These are phyloP conservation scores for Leishmania major DNA, from an alignment of 208 protist species.

Conservation along the genomic window DNA sequence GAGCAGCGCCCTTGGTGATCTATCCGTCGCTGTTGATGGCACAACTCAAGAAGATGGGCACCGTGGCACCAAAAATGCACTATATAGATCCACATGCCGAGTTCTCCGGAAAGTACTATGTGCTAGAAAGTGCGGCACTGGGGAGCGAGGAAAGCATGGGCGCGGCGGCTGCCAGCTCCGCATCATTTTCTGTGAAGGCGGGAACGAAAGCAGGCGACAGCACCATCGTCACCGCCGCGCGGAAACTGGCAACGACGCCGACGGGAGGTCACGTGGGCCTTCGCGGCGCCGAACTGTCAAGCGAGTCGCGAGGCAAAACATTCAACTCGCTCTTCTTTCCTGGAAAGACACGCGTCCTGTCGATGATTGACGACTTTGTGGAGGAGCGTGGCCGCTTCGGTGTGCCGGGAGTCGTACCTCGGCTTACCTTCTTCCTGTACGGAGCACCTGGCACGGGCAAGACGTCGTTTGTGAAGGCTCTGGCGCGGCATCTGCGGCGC, in stretches of 20 bases:
- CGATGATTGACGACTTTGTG: conserved; percentile 68
- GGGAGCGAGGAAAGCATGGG: neutral
- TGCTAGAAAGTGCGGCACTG: conserved; percentile 13
- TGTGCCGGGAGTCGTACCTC: conserved; percentile 60
- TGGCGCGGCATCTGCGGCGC: conserved; percentile 75
- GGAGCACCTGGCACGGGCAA: conserved; percentile 95
- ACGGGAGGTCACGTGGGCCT: conserved; percentile 23
- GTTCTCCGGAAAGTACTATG: conserved; percentile 20
- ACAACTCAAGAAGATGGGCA: conserved; percentile 4
- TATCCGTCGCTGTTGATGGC: conserved; percentile 33
- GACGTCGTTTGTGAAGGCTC: conserved; percentile 88
- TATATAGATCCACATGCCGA: neutral
- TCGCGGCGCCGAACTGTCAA: neutral
- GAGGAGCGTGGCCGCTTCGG: conserved; percentile 67
- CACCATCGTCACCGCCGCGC: neutral
- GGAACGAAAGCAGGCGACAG: neutral
- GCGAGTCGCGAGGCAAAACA: conserved; percentile 40
- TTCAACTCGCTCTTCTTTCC: conserved; percentile 87
- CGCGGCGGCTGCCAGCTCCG: neutral
- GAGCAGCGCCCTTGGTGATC: conserved; percentile 43
- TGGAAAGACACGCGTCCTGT: conserved; percentile 68
- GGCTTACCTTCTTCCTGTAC: conserved; percentile 85
- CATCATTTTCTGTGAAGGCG: neutral
- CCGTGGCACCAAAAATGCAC: neutral
- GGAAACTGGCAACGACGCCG: neutral